A percentile compares a stretch with the other conserved stretches of the same genome.
Evolutionary conservation across 192 early-diverging fungal genomes (phyloP).

Genomic region (Physocladia obscura): DNA sequence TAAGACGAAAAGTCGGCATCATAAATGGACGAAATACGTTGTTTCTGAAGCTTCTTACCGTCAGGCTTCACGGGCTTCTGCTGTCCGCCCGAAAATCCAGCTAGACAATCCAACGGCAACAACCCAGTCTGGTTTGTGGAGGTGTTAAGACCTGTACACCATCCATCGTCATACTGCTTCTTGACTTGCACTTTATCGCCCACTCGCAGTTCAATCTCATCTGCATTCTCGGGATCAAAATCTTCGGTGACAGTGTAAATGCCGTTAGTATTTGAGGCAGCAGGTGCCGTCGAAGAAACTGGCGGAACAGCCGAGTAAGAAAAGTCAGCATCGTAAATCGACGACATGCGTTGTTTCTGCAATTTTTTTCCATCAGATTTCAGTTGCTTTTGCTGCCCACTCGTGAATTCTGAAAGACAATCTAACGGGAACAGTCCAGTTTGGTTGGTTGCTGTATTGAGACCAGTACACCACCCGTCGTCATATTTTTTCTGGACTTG

Average conservation of each 20-base stretch:
- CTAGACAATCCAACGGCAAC: slow-evolving; percentile 55
- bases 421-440: slow-evolving; percentile 2
- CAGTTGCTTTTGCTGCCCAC: too few species aligned
- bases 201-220: slow-evolving; percentile 14
- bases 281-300: not conserved
- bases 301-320: too few species aligned
- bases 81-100: not conserved
- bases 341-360: too few species aligned
- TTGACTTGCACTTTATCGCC: slow-evolving; percentile 11
- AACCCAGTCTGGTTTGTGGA: slow-evolving; percentile 45
- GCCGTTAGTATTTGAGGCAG: not conserved
- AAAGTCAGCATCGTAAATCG: too few species aligned
- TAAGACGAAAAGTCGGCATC: not conserved
- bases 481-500: too few species aligned
- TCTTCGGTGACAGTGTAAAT: not conserved
- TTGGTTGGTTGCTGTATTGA: not conserved
- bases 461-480: slow-evolving; percentile 18
- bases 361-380: too few species aligned
- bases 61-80: not conserved
- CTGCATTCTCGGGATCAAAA: slow-evolving; percentile 1
- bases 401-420: too few species aligned
- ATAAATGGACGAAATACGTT: not conserved
- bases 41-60: not conserved
- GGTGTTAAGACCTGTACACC: slow-evolving; percentile 51
- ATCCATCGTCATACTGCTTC: slow-evolving; percentile 31